A percentile compares a stretch with the other conserved stretches of the same genome.
Evolutionary conservation across 176 grass and related monocot genomes (phyloP).

Genomic region (Juncus effusus): DNA sequence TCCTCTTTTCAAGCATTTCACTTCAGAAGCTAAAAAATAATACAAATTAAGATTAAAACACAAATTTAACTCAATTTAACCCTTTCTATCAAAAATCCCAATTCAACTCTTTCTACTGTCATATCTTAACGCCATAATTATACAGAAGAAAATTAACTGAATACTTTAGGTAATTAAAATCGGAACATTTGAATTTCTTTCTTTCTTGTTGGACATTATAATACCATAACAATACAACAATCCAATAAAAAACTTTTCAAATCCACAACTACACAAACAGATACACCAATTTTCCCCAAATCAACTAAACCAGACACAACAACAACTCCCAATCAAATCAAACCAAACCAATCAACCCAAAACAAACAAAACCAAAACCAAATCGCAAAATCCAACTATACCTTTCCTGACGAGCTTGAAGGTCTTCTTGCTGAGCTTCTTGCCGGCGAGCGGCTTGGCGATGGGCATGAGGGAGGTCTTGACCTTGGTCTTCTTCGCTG

Average conservation of each 20-base stretch:
- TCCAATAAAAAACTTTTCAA: too few species aligned
- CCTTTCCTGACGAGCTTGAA: constrained; percentile 88
- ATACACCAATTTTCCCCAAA: background rate
- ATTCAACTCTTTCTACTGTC: background rate
- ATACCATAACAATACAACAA: too few species aligned
- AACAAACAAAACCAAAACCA: background rate
- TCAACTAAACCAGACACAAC: background rate
- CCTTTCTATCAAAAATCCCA: background rate
- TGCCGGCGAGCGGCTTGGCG: constrained; percentile 76
- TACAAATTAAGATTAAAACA: background rate
- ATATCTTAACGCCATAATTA: too few species aligned
- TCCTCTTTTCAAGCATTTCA: constrained; percentile 86
- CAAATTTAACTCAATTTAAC: background rate
- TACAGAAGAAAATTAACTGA: too few species aligned
- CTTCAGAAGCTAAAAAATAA: constrained; percentile 49
- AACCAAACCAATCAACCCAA: background rate
- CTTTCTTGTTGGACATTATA: too few species aligned
- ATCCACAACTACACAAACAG: background rate
- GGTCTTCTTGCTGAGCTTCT: constrained; percentile 73
- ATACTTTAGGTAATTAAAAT: too few species aligned
- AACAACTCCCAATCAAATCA: background rate
- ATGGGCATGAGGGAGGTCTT: constrained; percentile 46
- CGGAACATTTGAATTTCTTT: too few species aligned
- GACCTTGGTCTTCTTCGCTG: constrained; percentile 28
- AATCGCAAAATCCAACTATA: constrained; percentile 5